Evolutionary conservation across 2,329 filamentous ascomycete species (phyloP).

Genomic region (Anisogramma anomala): DNA sequence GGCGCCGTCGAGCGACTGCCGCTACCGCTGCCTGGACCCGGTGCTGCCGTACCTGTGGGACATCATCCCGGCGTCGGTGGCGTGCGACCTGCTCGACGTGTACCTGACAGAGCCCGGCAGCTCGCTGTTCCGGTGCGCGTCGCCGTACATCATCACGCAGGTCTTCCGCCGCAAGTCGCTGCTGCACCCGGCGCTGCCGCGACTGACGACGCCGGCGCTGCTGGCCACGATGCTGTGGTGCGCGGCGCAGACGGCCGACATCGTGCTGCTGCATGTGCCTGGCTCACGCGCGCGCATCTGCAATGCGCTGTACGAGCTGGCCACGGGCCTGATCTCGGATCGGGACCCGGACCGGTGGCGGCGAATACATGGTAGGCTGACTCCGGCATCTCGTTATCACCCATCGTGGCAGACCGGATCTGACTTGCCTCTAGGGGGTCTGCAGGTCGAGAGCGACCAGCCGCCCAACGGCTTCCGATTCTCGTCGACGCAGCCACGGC

Average conservation of each 20-base stretch:
- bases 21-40: slow-evolving; percentile 30
- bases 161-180: slow-evolving; percentile 35
- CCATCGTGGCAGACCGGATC: not conserved
- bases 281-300: slow-evolving; percentile 29
- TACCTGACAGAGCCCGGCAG: slow-evolving; percentile 35
- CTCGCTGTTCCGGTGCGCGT: slow-evolving; percentile 32
- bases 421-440: slow-evolving; percentile 19
- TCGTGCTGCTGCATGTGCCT: slow-evolving; percentile 29
- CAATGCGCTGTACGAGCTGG: slow-evolving; percentile 27
- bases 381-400: not conserved
- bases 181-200: slow-evolving; percentile 28
- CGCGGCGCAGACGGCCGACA: slow-evolving; percentile 35
- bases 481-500: slow-evolving; percentile 19
- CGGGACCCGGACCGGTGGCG: slow-evolving; percentile 28
- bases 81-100: slow-evolving; percentile 36
- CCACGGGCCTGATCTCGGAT: slow-evolving; percentile 24
- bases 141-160: slow-evolving; percentile 35
- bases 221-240: slow-evolving; percentile 37
- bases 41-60: slow-evolving; percentile 28
- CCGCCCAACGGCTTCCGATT: slow-evolving; percentile 18
- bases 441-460: slow-evolving; percentile 24
- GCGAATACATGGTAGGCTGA: slow-evolving; percentile 23
- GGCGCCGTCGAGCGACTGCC: slow-evolving; percentile 22
- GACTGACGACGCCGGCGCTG: slow-evolving; percentile 32
- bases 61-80: slow-evolving; percentile 29